Evolutionary conservation across 208 protist genomes (phyloP), one percentile per base, ranked within the genome.

Genomic region (Wallacemonas rigidus): DNA sequence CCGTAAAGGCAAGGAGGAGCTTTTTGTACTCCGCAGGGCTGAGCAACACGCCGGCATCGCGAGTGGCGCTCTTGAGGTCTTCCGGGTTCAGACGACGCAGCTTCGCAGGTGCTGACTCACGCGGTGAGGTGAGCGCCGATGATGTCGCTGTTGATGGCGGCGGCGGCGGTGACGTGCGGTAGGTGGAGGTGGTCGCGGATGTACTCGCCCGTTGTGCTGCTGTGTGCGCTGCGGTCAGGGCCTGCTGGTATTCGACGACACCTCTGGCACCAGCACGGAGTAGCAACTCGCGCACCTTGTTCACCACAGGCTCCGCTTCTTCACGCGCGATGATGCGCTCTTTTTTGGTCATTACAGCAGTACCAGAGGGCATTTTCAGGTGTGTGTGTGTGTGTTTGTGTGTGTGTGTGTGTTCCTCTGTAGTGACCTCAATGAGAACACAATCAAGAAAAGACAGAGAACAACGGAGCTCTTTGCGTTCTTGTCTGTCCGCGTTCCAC

Each of bases 81-180:
- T 93, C 89, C 4, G 89, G 89, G 77, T 92, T 94, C 71, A 90
- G 63, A 40, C 87, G 85, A 2, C 79, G 70, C 36, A 63, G 69
- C 8, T 72, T 63, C 44, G 39, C 43, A 9, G 60, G 12, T 50
- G 60, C 17, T 8, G 41, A 3, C 43, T 6, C 8, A 50, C 45
- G 45, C 45, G 6, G 45, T 14, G 45, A 50, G 45, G 15, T 69
- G 35, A 45, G 1, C n/a, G 36, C 39, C n/a, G 43, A 39, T 7
- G 47, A 47, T 6, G 45, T 12, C 45, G 45, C 12, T 12, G 45
- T 6, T 17, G 61, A 17, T 17, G 51, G 40, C 50, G 14, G 44
- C 15, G 60, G 1, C 38, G 47, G 63, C 39, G 69, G 26, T 7
- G 56, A 60, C 3, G 61, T 53, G 58, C 26, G 26, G 26, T 0